Evolutionary conservation across 208 protist genomes (phyloP).

Genomic region (Trypanosoma mega): DNA sequence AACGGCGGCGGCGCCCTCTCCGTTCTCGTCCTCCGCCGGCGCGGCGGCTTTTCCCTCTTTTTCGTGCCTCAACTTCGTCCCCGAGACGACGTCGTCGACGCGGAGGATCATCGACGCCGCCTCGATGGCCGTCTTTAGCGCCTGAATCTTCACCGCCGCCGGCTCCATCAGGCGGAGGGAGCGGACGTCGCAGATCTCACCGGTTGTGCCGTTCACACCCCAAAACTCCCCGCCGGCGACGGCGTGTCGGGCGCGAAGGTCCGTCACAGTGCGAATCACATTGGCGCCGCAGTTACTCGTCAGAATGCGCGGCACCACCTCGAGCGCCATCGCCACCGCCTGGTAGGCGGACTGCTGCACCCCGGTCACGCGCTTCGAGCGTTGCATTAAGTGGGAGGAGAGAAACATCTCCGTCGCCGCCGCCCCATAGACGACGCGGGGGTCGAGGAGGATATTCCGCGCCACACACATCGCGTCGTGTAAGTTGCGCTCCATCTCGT

Average conservation of each 20-base stretch:
- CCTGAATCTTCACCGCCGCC: constrained; percentile 97
- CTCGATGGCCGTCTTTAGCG: constrained; percentile 98
- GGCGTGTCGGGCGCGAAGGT: constrained; percentile 96
- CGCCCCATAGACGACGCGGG: constrained; percentile 98
- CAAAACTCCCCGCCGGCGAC: constrained; percentile 86
- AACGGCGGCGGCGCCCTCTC: constrained; percentile 44
- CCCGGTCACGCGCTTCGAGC: constrained; percentile 95
- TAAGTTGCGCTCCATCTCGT: constrained; percentile 99
- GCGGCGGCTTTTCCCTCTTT: constrained; percentile 30
- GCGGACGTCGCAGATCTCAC: constrained; percentile 95
- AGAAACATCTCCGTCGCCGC: constrained; percentile 98
- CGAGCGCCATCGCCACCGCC: constrained; percentile 94
- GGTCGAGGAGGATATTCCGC: constrained; percentile 97
- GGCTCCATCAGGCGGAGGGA: constrained; percentile 98
- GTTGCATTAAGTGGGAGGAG: constrained; percentile 90
- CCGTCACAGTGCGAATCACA: constrained; percentile 97
- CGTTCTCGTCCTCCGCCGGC: constrained; percentile 60
- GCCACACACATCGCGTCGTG: constrained; percentile 99
- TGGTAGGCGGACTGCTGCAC: constrained; percentile 97
- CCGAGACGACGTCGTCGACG: constrained; percentile 99
- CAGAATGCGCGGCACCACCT: constrained; percentile 98
- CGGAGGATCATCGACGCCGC: constrained; percentile 98
- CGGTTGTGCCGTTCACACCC: constrained; percentile 98
- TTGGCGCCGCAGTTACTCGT: constrained; percentile 99
- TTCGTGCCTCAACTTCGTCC: constrained; percentile 85